Base-by-base conservation (phyloP, 1,284 basidiomycete species). In the Leccinum insolens region DNA sequence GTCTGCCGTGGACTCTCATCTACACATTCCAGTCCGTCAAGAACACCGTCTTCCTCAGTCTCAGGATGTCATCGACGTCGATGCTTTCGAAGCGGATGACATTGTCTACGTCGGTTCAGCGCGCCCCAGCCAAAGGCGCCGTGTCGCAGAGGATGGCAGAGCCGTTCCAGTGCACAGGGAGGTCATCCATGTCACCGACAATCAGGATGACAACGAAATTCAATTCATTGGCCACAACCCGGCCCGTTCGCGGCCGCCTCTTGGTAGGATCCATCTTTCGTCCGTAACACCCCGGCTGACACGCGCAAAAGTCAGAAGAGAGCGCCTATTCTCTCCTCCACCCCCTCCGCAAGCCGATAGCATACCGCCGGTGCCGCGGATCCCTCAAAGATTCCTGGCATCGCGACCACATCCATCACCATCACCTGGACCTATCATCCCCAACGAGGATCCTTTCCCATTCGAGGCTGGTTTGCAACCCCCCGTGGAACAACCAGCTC, bases 261-360 rank as follows among this genome's bases (percentile, higher is more conserved):
- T 68, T 20, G 72, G 80, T 80, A 46, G 25, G 76, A 58, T 62
- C 58, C 20, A 4, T 39, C 7, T 59, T 5, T 12, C 34, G 17
- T 49, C 2, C 61, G 61, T 65, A 63, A 39, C 55, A 37, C 34
- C 55, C 15, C 31, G 58, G 22, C 41, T 64, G 52, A 70, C 66
- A 11, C 25, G 31, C 61, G 28, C 39, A 44, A 49, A 20, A 71
- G 70, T 66, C 7, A 62, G 65, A 57, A 73, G 76, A 68, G 70
- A 69, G n/a, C 75, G 73, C 12, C 74, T 83, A 57, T 71, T 82
- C 61, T 86, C 85, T 2, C 85, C 86, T 22, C 83, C 84, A 2
- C 83, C 83, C 14, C 80, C 80, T 37, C 75, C 71, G n/a, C 66
- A 77, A 68, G 55, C 71, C 57, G 68, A 71, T 66, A 31, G 72